Evolutionary conservation across 2,329 filamentous ascomycete genomes (phyloP), one percentile per base, ranked within the genome.

Genomic region (Passalora sequoiae): DNA sequence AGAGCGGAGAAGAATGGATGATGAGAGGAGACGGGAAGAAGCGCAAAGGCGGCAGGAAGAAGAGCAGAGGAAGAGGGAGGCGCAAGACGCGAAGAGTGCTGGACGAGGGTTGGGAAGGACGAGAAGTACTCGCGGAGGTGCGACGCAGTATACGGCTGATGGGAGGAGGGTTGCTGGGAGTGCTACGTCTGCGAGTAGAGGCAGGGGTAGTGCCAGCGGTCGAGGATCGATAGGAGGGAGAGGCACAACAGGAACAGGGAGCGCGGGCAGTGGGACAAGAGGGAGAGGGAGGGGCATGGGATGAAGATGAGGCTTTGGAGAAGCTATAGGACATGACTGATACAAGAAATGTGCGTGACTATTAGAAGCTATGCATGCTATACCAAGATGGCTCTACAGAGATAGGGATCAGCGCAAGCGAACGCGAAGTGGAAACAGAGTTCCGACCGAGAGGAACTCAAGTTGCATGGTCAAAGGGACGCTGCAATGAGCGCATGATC

Each of bases 1-100:
- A 1, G 84, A 94, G 65, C 77, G 87, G 47, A 78, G 80, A 38
- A 84, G 83, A 33, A 77, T 77, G 2, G 89, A 94, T 60, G 84
- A 92, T 45, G 85, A 92, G 63, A 78, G 83, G 49, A 77, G 86
- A 46, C 77, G 81, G 40, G 86, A 89, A 53, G 72, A 70, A 48
- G 71, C 67, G 13, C 65, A 63, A 43, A 70, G 78, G 43, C 78
- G 73, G 44, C 73, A 75, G 12, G 81, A 55, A 47, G 71, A 69
- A 46, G 71, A 70, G 33, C 69, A 67, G 47, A 71, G 78, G 43
- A 78, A 73, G 43, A 75, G 74, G 22, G 80, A 84, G 51, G 53
- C 69, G 66, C 61, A 69, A 61, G 56, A 68, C 69, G 57, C 67
- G 68, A 47, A 50, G 28, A 42, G 63, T 58, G 35, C 53, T 60